Percentiles rank a stretch among this genome's conserved stretches.
Evolutionary conservation across 371 early-diverging fungal species (phyloP).

Genomic region (Saksenaea vasiformis): DNA sequence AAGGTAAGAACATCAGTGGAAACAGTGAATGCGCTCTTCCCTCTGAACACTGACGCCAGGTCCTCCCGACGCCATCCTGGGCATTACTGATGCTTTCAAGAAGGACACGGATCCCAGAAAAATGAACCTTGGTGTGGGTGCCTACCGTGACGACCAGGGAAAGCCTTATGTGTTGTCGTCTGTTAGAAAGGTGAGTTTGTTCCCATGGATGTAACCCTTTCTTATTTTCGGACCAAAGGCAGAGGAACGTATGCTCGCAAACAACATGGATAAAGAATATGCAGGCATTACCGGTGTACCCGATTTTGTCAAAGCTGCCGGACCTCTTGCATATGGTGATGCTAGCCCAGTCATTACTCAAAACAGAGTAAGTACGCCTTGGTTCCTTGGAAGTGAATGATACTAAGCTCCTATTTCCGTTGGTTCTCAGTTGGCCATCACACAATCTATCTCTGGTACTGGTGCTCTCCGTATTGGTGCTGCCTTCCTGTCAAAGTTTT

Average conservation of each 20-base stretch:
- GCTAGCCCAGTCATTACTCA: conserved; percentile 69
- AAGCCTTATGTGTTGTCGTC: conserved; percentile 88
- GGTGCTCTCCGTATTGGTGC: conserved; percentile 95
- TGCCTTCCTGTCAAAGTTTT: conserved; percentile 82
- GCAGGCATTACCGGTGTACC: conserved; percentile 90
- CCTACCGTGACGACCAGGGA: conserved; percentile 91
- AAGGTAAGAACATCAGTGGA: conserved; percentile 58
- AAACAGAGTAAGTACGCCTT: conserved; percentile 58
- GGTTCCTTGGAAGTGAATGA: not conserved
- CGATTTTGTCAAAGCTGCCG: conserved; percentile 77
- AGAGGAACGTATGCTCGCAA: conserved; percentile 25
- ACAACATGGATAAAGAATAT: conserved; percentile 89
- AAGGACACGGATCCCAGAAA: conserved; percentile 82
- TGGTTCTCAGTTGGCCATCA: conserved; percentile 65
- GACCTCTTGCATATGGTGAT: conserved; percentile 84
- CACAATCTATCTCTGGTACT: conserved; percentile 95
- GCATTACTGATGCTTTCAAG: conserved; percentile 94
- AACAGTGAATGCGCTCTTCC: not conserved
- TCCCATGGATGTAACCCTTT: not conserved
- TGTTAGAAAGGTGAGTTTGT: conserved; percentile 71
- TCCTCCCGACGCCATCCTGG: conserved; percentile 94
- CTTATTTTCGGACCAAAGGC: not conserved
- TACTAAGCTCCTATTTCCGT: not conserved
- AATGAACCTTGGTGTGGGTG: conserved; percentile 97
- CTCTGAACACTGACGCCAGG: conserved; percentile 36